A percentile compares a stretch with the other conserved stretches of the same genome.
These are phyloP conservation scores for Harringtonia aguacate DNA, from an alignment of 2,329 filamentous ascomycete species.

Conservation along the genomic window DNA sequence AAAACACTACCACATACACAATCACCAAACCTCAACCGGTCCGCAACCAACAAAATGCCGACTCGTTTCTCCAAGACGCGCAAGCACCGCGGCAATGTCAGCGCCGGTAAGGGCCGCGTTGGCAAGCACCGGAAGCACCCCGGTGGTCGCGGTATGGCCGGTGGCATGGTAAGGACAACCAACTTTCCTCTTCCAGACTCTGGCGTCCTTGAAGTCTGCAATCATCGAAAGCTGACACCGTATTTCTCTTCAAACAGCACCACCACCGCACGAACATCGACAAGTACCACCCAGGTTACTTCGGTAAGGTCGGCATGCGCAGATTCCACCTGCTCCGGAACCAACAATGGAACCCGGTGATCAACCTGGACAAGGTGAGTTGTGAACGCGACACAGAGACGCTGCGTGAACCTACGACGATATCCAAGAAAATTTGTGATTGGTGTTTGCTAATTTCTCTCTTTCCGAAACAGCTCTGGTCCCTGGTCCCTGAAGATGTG, in stretches of 20 bases:
- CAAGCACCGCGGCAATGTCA: conserved; percentile 94
- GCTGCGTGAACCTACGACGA: not conserved
- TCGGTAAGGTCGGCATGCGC: conserved; percentile 92
- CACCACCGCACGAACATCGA: conserved; percentile 81
- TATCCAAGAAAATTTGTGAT: not conserved
- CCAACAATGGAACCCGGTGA: conserved; percentile 96
- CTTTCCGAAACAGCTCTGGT: conserved; percentile 61
- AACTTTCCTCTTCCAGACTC: conserved; percentile 21
- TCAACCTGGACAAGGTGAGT: conserved; percentile 94
- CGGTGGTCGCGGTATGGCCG: conserved; percentile 78
- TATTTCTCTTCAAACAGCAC: conserved; percentile 38
- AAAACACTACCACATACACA: not conserved
- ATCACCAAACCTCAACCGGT: conserved; percentile 7
- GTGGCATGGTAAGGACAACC: conserved; percentile 46
- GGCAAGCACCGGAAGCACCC: conserved; percentile 97
- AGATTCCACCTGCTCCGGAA: conserved; percentile 95
- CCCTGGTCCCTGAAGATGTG: conserved; percentile 84
- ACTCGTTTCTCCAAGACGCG: conserved; percentile 66
- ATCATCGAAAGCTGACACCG: not conserved
- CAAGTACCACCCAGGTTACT: conserved; percentile 98
- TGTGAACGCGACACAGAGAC: not conserved
- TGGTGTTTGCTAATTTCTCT: not conserved
- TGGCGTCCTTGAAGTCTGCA: not conserved
- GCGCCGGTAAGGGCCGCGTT: conserved; percentile 94
- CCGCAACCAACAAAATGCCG: conserved; percentile 33